Percentiles rank a stretch among this genome's conserved stretches.
Conservation (phyloP, 495 filamentous ascomycete species). For the Beverwykella pulmonaria region DNA sequence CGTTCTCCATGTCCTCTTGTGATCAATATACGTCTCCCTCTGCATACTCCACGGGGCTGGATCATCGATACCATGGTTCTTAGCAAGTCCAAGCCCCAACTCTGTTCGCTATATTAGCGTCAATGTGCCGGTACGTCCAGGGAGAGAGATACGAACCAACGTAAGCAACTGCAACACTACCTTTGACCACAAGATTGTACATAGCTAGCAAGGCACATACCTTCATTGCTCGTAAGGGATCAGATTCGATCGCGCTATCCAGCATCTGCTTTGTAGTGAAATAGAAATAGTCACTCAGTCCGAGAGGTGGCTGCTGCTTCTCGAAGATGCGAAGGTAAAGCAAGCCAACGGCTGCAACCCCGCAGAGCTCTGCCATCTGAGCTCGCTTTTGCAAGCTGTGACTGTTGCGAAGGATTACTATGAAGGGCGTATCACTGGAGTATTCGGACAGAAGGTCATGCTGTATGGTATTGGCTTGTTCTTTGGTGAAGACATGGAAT, state of each 20-base stretch:
- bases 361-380: constrained; percentile 8
- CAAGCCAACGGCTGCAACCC: constrained; percentile 10
- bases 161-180: neutral
- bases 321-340: neutral
- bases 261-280: constrained; percentile 3
- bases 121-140: neutral
- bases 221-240: constrained; percentile 18
- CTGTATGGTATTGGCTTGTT: constrained; percentile 3
- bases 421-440: neutral
- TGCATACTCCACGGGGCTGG: neutral
- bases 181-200: constrained; percentile 16
- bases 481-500: neutral
- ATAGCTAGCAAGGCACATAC: constrained; percentile 11
- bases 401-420: neutral
- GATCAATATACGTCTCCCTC: constrained; percentile 1
- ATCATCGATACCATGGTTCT: neutral
- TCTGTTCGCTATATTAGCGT: neutral
- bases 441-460: neutral
- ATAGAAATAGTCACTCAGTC: constrained; percentile 15
- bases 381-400: neutral
- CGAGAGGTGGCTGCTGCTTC: neutral
- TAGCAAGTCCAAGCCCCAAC: constrained; percentile 5
- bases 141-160: neutral
- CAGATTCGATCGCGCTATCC: constrained; percentile 5
- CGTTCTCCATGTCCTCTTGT: constrained; percentile 12